Percentiles rank a stretch among this genome's conserved stretches.
phyloP scores from a whole-genome alignment of 495 filamentous ascomycete genomes.

The Articulospora tetracladia region DNA sequence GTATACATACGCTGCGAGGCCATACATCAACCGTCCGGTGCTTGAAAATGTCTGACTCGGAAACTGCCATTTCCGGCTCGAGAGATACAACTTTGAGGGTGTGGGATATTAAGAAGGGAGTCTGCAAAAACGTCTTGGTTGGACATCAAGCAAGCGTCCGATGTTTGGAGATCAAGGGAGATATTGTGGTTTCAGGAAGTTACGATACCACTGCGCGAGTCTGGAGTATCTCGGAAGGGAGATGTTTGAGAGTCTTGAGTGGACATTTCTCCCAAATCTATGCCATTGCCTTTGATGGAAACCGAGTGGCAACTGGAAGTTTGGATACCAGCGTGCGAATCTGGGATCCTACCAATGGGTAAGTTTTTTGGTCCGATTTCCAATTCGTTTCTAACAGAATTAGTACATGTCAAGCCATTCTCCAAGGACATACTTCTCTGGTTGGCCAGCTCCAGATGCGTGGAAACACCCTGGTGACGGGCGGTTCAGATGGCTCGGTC shows the following conservation, averaged over 20 bases:
- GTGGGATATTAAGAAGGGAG: conserved; percentile 86
- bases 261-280: conserved; percentile 99
- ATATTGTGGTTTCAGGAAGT: conserved; percentile 91
- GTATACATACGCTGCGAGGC: conserved; percentile 81
- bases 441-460: conserved; percentile 98
- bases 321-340: conserved; percentile 95
- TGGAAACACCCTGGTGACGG: conserved; percentile 89
- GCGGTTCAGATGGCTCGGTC: conserved; percentile 92
- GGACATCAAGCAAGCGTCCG: conserved; percentile 96
- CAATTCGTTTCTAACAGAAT: conserved; percentile 12
- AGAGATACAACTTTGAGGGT: conserved; percentile 91
- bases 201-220: conserved; percentile 97
- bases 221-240: conserved; percentile 93
- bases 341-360: conserved; percentile 92
- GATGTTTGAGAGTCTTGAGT: conserved; percentile 82
- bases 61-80: conserved; percentile 93
- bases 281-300: conserved; percentile 94
- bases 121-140: conserved; percentile 86
- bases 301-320: conserved; percentile 91
- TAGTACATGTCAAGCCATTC: conserved; percentile 58
- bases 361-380: conserved; percentile 26
- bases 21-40: conserved; percentile 97
- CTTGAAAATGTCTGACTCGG: conserved; percentile 92
- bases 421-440: conserved; percentile 94
- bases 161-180: conserved; percentile 92